phyloP scores from a whole-genome alignment of 1,284 basidiomycete species.

The Coriolopsis trogii region DNA sequence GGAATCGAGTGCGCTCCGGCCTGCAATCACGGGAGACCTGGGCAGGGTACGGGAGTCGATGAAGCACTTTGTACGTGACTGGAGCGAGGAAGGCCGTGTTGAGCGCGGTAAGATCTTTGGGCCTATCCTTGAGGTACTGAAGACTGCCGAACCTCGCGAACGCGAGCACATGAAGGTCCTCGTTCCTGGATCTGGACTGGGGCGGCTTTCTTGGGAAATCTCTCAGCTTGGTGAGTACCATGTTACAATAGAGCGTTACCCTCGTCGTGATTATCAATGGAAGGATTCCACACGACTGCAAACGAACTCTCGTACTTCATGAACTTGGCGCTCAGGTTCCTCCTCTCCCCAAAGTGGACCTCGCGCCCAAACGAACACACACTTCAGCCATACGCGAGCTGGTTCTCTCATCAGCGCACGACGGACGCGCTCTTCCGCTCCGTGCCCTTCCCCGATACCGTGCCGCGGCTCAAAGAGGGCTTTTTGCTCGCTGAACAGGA shows the following conservation, averaged over 20 bases:
- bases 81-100: slow-evolving; percentile 55
- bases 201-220: slow-evolving; percentile 68
- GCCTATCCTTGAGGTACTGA: slow-evolving; percentile 55
- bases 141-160: slow-evolving; percentile 25
- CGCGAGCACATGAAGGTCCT: slow-evolving; percentile 47
- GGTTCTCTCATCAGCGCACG: slow-evolving; percentile 69
- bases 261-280: too few relatives aligned
- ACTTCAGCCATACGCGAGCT: slow-evolving; percentile 62
- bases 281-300: slow-evolving; percentile 58
- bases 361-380: slow-evolving; percentile 45
- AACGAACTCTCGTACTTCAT: slow-evolving; percentile 68
- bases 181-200: slow-evolving; percentile 65
- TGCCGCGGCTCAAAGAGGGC: slow-evolving; percentile 47
- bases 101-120: slow-evolving; percentile 57
- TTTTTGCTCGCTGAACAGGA: slow-evolving; percentile 53
- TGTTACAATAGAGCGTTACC: not conserved
- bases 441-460: slow-evolving; percentile 58
- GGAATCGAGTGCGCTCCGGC: slow-evolving; percentile 15
- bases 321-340: slow-evolving; percentile 59
- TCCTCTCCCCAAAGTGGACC: slow-evolving; percentile 52
- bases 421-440: slow-evolving; percentile 51
- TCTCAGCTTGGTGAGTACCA: slow-evolving; percentile 52
- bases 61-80: slow-evolving; percentile 70
- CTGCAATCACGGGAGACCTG: slow-evolving; percentile 40
- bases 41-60: slow-evolving; percentile 56